Conservation (phyloP, 2,329 filamentous ascomycete species). For the Ophiostoma sp. region DNA sequence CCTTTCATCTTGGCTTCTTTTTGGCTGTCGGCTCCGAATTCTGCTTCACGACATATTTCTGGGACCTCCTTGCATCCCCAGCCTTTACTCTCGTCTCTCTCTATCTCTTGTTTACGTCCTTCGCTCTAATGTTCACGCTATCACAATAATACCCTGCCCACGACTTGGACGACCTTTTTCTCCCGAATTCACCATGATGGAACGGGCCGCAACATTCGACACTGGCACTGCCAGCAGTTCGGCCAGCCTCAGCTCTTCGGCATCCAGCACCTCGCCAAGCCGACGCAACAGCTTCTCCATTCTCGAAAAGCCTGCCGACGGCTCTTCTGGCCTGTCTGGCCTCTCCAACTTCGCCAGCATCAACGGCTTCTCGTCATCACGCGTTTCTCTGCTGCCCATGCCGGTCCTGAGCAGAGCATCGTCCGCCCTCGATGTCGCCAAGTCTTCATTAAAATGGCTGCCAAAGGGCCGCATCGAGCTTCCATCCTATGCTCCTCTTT, state of each 20-base stretch:
- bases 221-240: conserved; percentile 26
- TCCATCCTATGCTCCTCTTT: conserved; percentile 25
- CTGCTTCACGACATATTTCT: not conserved
- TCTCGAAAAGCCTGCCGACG: conserved; percentile 26
- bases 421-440: conserved; percentile 29
- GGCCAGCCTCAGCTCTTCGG: conserved; percentile 22
- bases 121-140: conserved; percentile 16
- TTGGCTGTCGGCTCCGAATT: not conserved
- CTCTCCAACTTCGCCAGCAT: conserved; percentile 26
- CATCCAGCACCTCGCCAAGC: conserved; percentile 25
- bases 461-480: conserved; percentile 22
- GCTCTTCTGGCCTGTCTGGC: conserved; percentile 19
- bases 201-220: conserved; percentile 22
- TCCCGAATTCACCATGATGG: conserved; percentile 19
- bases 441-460: conserved; percentile 27
- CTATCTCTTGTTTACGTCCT: not conserved
- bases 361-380: conserved; percentile 23
- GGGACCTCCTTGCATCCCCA: not conserved
- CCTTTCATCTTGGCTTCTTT: not conserved
- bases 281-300: conserved; percentile 30
- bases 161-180: not conserved
- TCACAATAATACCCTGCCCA: conserved; percentile 1
- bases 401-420: conserved; percentile 28
- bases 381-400: conserved; percentile 28
- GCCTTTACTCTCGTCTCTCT: not conserved